A percentile compares a stretch with the other conserved stretches of the same genome.
phyloP scores from a whole-genome alignment of 208 protist species.

The Leishmania gerbilli region DNA sequence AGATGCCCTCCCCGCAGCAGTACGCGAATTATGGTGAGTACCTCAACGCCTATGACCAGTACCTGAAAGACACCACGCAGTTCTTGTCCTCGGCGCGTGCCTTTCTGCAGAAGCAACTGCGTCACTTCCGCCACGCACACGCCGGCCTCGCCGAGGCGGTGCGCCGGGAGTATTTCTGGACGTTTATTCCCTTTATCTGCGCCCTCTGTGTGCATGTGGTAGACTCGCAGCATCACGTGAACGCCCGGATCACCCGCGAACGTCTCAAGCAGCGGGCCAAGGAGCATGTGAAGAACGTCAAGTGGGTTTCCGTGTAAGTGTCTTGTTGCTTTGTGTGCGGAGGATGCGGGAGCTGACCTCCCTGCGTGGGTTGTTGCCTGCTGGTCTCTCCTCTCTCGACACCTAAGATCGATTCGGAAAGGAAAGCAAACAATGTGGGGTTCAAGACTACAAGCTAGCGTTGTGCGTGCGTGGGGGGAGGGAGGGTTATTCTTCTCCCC shows the following conservation, averaged over 20 bases:
- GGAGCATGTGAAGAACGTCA: constrained; percentile 40
- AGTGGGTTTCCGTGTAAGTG: constrained; percentile 25
- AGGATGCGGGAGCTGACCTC: neutral
- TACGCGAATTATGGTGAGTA: constrained; percentile 45
- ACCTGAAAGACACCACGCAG: constrained; percentile 23
- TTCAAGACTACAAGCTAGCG: neutral
- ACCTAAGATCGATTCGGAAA: neutral
- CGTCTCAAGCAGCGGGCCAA: constrained; percentile 46
- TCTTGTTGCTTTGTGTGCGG: neutral
- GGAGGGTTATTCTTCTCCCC: neutral
- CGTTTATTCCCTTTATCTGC: constrained; percentile 50
- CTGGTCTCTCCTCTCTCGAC: neutral
- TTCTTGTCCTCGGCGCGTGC: constrained; percentile 18
- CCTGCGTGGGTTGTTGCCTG: neutral
- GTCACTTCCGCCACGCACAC: constrained; percentile 13
- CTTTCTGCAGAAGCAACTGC: constrained; percentile 18
- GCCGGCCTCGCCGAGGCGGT: constrained; percentile 20
- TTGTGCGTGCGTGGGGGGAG: neutral
- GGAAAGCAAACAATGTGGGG: neutral
- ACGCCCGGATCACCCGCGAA: constrained; percentile 41
- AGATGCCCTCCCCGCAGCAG: constrained; percentile 22
- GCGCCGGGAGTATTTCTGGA: constrained; percentile 49
- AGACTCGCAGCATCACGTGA: constrained; percentile 48
- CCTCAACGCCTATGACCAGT: constrained; percentile 49
- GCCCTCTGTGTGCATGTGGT: constrained; percentile 46